phyloP scores from a whole-genome alignment of 768 basidiomycete species.

The Boletus pseudo-olivaceus region DNA sequence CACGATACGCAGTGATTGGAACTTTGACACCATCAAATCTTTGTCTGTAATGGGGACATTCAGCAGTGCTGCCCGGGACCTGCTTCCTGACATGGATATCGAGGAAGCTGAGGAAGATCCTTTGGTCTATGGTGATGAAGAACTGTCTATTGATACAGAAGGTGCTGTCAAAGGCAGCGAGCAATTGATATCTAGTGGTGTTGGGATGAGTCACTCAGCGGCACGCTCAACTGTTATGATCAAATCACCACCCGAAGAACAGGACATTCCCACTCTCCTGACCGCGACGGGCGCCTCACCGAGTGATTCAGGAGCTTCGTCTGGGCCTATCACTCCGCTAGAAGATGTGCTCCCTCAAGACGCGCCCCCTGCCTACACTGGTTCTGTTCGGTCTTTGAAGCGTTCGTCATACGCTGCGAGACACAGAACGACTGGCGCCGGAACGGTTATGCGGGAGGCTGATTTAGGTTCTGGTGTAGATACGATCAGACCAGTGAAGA shows the following conservation, averaged over 20 bases:
- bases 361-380: conserved; percentile 70
- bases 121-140: conserved; percentile 40
- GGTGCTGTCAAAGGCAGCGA: conserved; percentile 67
- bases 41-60: conserved; percentile 74
- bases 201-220: conserved; percentile 52
- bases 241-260: conserved; percentile 40
- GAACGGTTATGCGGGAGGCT: conserved; percentile 74
- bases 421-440: conserved; percentile 54
- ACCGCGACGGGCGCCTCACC: conserved; percentile 34
- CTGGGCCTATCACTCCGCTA: conserved; percentile 36
- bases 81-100: conserved; percentile 57
- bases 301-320: conserved; percentile 39
- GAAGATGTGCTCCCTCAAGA: conserved; percentile 42
- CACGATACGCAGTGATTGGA: conserved; percentile 91
- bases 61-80: conserved; percentile 66
- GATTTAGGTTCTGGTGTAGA: conserved; percentile 86
- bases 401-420: conserved; percentile 81
- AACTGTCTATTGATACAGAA: conserved; percentile 57
- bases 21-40: conserved; percentile 83
- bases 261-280: conserved; percentile 40
- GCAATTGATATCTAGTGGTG: conserved; percentile 34
- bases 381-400: conserved; percentile 58
- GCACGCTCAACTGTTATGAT: conserved; percentile 74
- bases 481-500: conserved; percentile 92
- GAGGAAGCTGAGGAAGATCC: conserved; percentile 46